Conservation (phyloP, 2,329 filamentous ascomycete genomes). For the Conoideocrella luteorostrata region DNA sequence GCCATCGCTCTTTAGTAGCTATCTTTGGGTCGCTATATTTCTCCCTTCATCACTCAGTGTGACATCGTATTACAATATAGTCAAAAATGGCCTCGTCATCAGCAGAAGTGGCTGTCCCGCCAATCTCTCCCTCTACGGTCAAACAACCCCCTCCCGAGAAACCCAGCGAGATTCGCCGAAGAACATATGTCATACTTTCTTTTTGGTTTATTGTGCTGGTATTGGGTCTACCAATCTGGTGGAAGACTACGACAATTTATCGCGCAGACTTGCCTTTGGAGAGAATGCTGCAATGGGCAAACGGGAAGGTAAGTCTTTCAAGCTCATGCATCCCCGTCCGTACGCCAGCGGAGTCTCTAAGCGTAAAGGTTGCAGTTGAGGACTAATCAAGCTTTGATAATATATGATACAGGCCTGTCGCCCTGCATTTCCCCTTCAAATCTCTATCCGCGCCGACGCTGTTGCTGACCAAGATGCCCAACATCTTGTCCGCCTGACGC, state of each 20-base stretch:
- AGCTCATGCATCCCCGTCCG: too few relatives aligned
- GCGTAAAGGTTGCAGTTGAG: neutral
- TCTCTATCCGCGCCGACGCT: constrained; percentile 65
- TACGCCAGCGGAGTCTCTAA: too few relatives aligned
- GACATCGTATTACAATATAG: too few relatives aligned
- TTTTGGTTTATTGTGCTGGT: constrained; percentile 86
- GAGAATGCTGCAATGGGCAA: constrained; percentile 84
- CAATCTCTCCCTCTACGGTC: too few relatives aligned
- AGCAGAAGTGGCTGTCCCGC: too few relatives aligned
- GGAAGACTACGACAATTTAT: constrained; percentile 88
- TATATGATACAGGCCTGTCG: constrained; percentile 66
- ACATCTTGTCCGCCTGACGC: constrained; percentile 70
- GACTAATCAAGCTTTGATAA: constrained; percentile 6
- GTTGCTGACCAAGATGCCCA: constrained; percentile 63
- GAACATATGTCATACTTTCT: constrained; percentile 70
- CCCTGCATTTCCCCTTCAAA: constrained; percentile 79
- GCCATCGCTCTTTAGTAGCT: too few relatives aligned
- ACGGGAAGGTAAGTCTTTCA: constrained; percentile 62
- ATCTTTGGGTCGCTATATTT: too few relatives aligned
- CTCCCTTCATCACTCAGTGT: too few relatives aligned
- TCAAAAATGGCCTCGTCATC: constrained; percentile 10
- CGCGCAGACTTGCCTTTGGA: constrained; percentile 75
- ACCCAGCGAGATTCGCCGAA: constrained; percentile 58
- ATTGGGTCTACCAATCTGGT: constrained; percentile 90
- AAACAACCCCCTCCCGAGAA: constrained; percentile 70